Conservation (phyloP, 2,329 filamentous ascomycete genomes). For the Exophiala sideris region DNA sequence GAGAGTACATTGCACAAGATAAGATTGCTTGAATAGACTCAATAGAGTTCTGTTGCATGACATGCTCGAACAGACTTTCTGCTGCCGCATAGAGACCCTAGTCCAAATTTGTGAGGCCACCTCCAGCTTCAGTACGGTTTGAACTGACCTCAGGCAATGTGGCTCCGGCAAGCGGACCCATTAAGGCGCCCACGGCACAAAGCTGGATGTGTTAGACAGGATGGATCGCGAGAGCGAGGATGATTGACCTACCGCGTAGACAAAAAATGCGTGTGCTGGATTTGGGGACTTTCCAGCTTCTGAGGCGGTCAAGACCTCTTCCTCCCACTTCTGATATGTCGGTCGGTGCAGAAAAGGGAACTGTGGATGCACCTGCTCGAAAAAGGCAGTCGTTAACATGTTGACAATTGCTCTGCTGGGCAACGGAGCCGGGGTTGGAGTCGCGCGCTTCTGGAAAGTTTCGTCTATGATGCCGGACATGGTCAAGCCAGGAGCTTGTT, state of each 20-base stretch:
- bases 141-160: conserved; percentile 2
- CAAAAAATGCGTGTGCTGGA: conserved; percentile 5
- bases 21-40: conserved; percentile 29
- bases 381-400: conserved; percentile 32
- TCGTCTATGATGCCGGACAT: conserved; percentile 4
- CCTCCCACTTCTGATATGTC: conserved; percentile 35
- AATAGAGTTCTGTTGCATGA: conserved; percentile 8
- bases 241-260: conserved; percentile 1
- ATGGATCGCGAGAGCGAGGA: not conserved
- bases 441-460: not conserved
- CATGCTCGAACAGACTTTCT: conserved; percentile 13
- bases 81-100: conserved; percentile 11
- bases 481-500: conserved; percentile 6
- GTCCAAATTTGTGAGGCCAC: not conserved
- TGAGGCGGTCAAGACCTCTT: conserved; percentile 9
- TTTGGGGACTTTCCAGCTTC: conserved; percentile 4
- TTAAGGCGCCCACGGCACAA: conserved; percentile 8
- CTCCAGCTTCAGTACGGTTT: not conserved
- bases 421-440: conserved; percentile 1
- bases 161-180: conserved; percentile 4
- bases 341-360: conserved; percentile 39
- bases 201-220: not conserved
- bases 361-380: conserved; percentile 38
- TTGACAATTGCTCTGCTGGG: conserved; percentile 3
- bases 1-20: conserved; percentile 28